A percentile compares a stretch with the other conserved stretches of the same genome.
phyloP scores from a whole-genome alignment of 192 early-diverging fungal species.

The Coemansia sp. region DNA sequence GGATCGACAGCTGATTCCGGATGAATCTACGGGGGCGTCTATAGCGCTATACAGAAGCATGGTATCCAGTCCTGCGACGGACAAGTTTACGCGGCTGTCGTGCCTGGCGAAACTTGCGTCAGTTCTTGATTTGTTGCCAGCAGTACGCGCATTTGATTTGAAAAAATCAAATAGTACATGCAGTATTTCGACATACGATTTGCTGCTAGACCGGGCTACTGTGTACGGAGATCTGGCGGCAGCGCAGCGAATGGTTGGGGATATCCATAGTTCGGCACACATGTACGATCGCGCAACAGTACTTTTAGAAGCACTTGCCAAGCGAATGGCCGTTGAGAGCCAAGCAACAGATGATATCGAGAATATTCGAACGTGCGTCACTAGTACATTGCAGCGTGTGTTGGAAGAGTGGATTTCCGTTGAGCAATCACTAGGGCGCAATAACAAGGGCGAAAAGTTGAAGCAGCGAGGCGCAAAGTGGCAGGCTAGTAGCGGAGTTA shows the following conservation, averaged over 20 bases:
- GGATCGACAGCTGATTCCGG: conserved; percentile 11
- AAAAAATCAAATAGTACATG: not conserved
- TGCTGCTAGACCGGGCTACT: not conserved
- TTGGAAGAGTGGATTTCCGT: conserved; percentile 27
- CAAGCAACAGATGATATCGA: not conserved
- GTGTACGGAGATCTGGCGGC: not conserved
- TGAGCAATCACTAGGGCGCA: conserved; percentile 27
- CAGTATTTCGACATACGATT: not conserved
- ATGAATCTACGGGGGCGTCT: conserved; percentile 11
- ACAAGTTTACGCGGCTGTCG: not conserved
- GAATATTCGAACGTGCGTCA: not conserved
- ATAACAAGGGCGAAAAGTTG: conserved; percentile 18
- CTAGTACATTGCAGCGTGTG: not conserved
- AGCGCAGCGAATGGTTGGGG: not conserved
- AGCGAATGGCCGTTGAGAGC: not conserved
- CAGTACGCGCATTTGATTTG: conserved; percentile 9
- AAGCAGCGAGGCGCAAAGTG: conserved; percentile 12
- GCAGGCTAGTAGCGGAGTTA: not conserved
- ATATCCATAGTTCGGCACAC: not conserved
- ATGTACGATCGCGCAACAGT: not conserved
- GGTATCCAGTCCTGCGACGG: conserved; percentile 10
- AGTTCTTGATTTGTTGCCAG: conserved; percentile 10
- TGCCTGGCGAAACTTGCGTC: conserved; percentile 13
- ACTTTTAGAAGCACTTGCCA: not conserved
- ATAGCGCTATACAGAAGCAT: conserved; percentile 14